These are phyloP conservation scores for Mycosphaerella sp. DNA, from an alignment of 2,329 filamentous ascomycete genomes.

Conservation along the genomic window DNA sequence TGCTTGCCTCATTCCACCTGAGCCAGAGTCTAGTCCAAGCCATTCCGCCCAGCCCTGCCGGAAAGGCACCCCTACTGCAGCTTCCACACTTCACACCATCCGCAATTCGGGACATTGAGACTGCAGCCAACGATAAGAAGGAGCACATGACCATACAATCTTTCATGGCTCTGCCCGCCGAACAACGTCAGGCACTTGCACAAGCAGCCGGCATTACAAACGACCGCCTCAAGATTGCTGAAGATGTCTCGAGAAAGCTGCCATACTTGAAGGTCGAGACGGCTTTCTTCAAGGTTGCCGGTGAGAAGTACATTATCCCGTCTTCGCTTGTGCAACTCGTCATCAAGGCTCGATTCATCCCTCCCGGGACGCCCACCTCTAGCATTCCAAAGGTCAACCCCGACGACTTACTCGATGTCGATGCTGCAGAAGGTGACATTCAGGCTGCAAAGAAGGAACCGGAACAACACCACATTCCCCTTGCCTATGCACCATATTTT, in stretches of 20 bases:
- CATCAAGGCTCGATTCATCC: slow-evolving; percentile 89
- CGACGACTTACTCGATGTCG: slow-evolving; percentile 79
- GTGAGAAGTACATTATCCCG: slow-evolving; percentile 87
- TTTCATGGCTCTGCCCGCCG: slow-evolving; percentile 79
- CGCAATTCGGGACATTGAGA: slow-evolving; percentile 58
- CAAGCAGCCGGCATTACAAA: slow-evolving; percentile 66
- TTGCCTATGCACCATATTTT: slow-evolving; percentile 88
- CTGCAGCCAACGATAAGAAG: slow-evolving; percentile 48
- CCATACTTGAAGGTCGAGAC: slow-evolving; percentile 79
- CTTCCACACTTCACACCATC: slow-evolving; percentile 75
- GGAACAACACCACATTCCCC: slow-evolving; percentile 66
- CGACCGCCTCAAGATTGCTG: slow-evolving; percentile 67
- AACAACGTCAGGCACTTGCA: slow-evolving; percentile 66
- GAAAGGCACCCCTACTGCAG: slow-evolving; percentile 66
- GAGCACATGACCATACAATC: slow-evolving; percentile 70
- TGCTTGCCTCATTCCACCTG: slow-evolving; percentile 73
- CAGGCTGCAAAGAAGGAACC: slow-evolving; percentile 67
- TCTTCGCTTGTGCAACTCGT: slow-evolving; percentile 90
- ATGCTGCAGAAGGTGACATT: slow-evolving; percentile 87
- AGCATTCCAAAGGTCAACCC: slow-evolving; percentile 69
- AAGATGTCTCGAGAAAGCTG: slow-evolving; percentile 74
- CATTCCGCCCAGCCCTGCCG: slow-evolving; percentile 65
- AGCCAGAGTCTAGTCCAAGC: slow-evolving; percentile 89
- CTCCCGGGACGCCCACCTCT: slow-evolving; percentile 63
- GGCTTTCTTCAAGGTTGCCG: slow-evolving; percentile 97